Conservation (phyloP, 306 rosid species). For the Corylus avellana region DNA sequence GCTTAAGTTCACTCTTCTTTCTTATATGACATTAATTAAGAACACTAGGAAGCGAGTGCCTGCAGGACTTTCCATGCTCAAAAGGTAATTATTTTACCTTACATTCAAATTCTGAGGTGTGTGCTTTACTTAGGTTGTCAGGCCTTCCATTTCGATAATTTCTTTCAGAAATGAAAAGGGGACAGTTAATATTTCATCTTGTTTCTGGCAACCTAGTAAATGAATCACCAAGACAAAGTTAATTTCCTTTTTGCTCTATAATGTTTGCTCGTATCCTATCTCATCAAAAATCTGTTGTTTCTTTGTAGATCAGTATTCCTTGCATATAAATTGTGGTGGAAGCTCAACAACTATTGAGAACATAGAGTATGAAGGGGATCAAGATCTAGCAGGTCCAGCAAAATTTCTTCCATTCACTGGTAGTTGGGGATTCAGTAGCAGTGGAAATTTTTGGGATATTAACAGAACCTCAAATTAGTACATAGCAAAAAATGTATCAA, state of each 20-base stretch:
- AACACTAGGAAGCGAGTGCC: not conserved
- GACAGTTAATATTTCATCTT: not conserved
- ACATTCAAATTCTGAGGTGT: not conserved
- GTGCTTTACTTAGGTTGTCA: not conserved
- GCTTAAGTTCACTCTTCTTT: not conserved
- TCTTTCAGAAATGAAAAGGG: not conserved
- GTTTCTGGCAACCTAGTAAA: too few species aligned
- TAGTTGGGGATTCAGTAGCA: conserved; percentile 62
- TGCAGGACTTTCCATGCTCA: conserved; percentile 1
- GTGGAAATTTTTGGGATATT: conserved; percentile 51
- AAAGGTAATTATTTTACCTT: conserved; percentile 20
- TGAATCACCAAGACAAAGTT: too few species aligned
- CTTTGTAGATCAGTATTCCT: conserved; percentile 5
- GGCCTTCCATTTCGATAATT: not conserved
- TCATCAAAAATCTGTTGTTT: not conserved
- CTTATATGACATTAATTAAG: not conserved
- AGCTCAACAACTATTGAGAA: conserved; percentile 37
- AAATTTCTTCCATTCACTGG: conserved; percentile 21
- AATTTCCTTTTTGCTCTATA: not conserved
- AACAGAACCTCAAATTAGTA: conserved; percentile 27
- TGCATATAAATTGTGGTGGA: conserved; percentile 71
- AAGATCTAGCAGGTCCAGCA: conserved; percentile 49
- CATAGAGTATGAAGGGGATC: conserved; percentile 48
- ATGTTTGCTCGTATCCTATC: not conserved
- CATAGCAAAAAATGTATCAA: conserved; percentile 22